Evolutionary conservation across 169 alveolate species (phyloP).

Genomic region (Cryptosporidium sp.): DNA sequence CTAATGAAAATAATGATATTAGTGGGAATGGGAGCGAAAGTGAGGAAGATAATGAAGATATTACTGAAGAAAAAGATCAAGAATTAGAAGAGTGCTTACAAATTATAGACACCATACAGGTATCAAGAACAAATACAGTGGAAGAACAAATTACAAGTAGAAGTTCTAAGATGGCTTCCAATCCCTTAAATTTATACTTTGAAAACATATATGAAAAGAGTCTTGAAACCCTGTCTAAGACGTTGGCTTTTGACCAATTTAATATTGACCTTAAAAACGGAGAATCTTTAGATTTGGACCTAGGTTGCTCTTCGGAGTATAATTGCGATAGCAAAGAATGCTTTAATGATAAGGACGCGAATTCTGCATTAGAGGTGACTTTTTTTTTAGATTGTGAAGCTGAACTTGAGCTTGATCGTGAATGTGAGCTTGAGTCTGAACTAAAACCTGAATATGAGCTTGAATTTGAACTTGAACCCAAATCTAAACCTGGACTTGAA

Average conservation of each 20-base stretch:
- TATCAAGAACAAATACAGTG: neutral
- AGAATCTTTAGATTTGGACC: neutral
- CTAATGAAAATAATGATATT: neutral
- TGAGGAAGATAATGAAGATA: neutral
- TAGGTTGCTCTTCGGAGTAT: neutral
- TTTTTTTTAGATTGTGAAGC: neutral
- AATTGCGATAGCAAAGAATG: neutral
- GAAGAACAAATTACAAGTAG: neutral
- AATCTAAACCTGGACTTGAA: too few species aligned
- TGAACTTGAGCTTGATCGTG: neutral
- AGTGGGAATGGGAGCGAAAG: neutral
- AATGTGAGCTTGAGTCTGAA: neutral
- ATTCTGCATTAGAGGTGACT: neutral
- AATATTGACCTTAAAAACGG: neutral
- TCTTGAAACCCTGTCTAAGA: neutral
- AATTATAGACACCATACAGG: neutral
- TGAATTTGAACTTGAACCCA: neutral
- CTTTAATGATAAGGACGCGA: neutral
- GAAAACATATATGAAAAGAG: constrained; percentile 21
- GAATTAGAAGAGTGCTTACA: constrained; percentile 19
- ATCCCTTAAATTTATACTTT: constrained; percentile 3
- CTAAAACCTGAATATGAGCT: neutral
- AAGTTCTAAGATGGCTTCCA: constrained; percentile 17
- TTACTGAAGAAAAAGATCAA: neutral
- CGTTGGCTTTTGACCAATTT: constrained; percentile 1